Base-by-base conservation (phyloP, 2,329 filamentous ascomycete species). In the Neonectria coccinea region DNA sequence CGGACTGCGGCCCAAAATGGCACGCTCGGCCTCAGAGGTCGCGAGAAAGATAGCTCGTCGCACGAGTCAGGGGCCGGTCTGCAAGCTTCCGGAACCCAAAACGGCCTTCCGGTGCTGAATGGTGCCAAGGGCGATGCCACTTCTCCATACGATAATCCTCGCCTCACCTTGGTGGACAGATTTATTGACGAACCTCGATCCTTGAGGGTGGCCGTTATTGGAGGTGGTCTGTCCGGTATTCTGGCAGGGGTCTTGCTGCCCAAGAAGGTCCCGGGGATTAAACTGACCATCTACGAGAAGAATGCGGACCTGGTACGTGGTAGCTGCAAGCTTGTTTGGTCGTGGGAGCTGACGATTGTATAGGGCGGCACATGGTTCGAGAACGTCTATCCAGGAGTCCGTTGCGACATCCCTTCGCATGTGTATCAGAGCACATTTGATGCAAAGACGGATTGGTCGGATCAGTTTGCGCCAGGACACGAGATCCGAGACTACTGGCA, bases 401-500 rank as follows among this genome's bases (percentile, higher is more conserved):
- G 88, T 45, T 92, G 90, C 69, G 89, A 92, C 29, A 86, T 92
- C 14, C 89, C 90, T 0, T 86, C 89, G 0, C 88, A 91, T 74
- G 88, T 90, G 20, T 93, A 93, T 70, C 90, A 92, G 72, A 86
- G 86, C 8, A 88, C 87, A 0, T 92, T 92, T 74, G 82, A 83
- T 7, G 89, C 89, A 1, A 92, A 92, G 60, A 86, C 84, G 0
- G 82, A 91, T 67, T 93, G 91, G 91, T 84, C 84, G 0, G 88
- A 92, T 69, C 83, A 89, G 64, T 93, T 91, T 71, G 86, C 90
- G 0, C 86, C 87, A 41, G 90, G 90, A 0, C 74, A 79, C 4
- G 91, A 93, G 75, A 93, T 93, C 63, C 79, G 83, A 7, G 83
- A 86, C 16, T 93, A 93, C 73, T 89, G 89, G 88, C 84, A 91